Base-by-base conservation (phyloP, 1,284 basidiomycete genomes). In the Irpex sp. region DNA sequence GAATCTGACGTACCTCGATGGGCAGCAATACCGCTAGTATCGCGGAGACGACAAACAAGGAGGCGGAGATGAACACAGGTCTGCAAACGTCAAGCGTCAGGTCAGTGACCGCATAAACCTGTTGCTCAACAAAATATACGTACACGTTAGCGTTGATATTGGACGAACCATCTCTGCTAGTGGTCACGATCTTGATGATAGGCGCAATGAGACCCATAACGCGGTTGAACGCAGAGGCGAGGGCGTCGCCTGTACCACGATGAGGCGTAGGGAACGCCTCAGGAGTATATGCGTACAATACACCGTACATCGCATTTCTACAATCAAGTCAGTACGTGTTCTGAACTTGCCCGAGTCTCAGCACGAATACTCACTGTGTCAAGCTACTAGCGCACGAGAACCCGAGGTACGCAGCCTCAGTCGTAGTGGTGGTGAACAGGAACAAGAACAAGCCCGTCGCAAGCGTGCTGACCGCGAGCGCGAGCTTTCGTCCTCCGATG, bases 371-470 rank as follows among this genome's bases (percentile, higher is more conserved):
- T 56, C 17, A 56, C 54, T 56, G 54, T 11, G 54, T 56, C 54
- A 56, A 21, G 36, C 54, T 56, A 56, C 54, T 56, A 19, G 54
- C 54, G 36, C 54, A 56, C 54, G 54, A 56, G 36, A 56, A 56
- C 54, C 54, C 54, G 36, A 56, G 54, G 54, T 56, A 56, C 19
- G 54, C 54, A 19, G 54, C 54, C 54, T 56, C 54, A 31, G 54
- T 56, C 8, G 54, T 56, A 13, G 31, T 36, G 21, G 54, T 56
- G 21, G 54, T 56, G 21, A 56, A 58, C 57, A 58, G 47, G 26
- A 58, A 58, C 57, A 58, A 58, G 19, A 58, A 58, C 57, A 58
- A 34, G 15, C 57, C 57, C 38, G 57, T 58, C 37, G 44, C 37
- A 17, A 48, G 38, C 57, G 57, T 58, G 19, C 38, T 44, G 26